Evolutionary conservation across 345 rosid genomes (phyloP).

Genomic region (Dimocarpus longan): DNA sequence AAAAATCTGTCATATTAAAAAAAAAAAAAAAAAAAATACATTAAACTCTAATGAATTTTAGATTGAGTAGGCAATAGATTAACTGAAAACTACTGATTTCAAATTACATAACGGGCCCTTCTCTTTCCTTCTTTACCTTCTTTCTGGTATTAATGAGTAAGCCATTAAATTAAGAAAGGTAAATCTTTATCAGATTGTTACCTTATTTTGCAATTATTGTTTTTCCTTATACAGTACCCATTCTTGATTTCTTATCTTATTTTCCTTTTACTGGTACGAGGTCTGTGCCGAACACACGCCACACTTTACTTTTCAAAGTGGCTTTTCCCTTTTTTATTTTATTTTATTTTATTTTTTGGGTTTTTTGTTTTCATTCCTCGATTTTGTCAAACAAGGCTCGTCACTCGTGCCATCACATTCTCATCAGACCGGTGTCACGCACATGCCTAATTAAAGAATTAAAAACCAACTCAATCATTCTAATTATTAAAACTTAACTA

Average conservation of each 20-base stretch:
- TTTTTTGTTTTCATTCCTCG: no score
- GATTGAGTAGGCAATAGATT: no score
- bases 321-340: neutral
- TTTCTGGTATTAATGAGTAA: no score
- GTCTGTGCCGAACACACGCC: constrained; percentile 21
- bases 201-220: neutral
- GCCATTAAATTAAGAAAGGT: no score
- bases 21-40: no score
- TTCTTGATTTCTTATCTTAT: neutral
- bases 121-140: no score
- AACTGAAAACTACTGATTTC: no score
- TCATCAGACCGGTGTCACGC: constrained; percentile 5
- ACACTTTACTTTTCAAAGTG: neutral
- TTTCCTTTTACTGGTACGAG: neutral
- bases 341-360: neutral
- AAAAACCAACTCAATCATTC: neutral
- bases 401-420: neutral
- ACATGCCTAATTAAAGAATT: neutral
- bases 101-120: no score
- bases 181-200: no score
- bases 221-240: neutral
- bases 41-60: no score
- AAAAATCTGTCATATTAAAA: no score
- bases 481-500: neutral
- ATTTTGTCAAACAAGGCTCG: neutral